Conservation (phyloP, 805 yeast genomes). For the Pichia cabralensis region DNA sequence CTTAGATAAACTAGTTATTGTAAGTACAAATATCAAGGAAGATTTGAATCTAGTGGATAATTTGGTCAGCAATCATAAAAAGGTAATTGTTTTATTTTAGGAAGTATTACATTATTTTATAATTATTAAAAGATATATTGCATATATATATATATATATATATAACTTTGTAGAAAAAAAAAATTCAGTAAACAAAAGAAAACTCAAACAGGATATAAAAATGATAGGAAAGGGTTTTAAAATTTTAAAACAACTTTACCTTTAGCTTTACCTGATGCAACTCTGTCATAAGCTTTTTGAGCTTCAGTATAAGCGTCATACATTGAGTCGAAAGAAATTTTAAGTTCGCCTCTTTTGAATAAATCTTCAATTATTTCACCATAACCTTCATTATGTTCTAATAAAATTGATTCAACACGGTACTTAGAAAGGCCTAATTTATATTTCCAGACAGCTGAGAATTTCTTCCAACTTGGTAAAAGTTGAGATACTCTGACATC, state of each 20-base stretch:
- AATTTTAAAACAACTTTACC: conserved; percentile 53
- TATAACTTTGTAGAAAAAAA: too few relatives aligned
- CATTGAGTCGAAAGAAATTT: conserved; percentile 44
- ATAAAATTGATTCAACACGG: conserved; percentile 1
- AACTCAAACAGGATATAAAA: too few relatives aligned
- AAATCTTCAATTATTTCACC: conserved; percentile 31
- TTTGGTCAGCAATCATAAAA: background rate
- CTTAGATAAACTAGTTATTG: background rate
- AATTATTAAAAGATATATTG: too few relatives aligned
- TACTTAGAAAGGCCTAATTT: background rate
- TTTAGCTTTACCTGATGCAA: conserved; percentile 39
- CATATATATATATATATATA: too few relatives aligned
- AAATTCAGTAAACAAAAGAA: too few relatives aligned
- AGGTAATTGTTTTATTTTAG: background rate
- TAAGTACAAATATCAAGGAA: background rate
- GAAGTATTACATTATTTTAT: too few relatives aligned
- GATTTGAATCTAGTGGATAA: background rate
- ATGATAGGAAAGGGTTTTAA: too few relatives aligned
- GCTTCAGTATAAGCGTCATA: conserved; percentile 38
- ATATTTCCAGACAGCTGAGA: conserved; percentile 8
- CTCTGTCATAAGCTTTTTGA: conserved; percentile 38
- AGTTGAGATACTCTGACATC: conserved; percentile 16
- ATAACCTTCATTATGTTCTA: conserved; percentile 8
- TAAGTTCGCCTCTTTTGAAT: conserved; percentile 34
- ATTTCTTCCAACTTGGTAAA: conserved; percentile 14